Evolutionary conservation across 2,329 filamentous ascomycete genomes (phyloP).

Genomic region (Polychaeton citri): DNA sequence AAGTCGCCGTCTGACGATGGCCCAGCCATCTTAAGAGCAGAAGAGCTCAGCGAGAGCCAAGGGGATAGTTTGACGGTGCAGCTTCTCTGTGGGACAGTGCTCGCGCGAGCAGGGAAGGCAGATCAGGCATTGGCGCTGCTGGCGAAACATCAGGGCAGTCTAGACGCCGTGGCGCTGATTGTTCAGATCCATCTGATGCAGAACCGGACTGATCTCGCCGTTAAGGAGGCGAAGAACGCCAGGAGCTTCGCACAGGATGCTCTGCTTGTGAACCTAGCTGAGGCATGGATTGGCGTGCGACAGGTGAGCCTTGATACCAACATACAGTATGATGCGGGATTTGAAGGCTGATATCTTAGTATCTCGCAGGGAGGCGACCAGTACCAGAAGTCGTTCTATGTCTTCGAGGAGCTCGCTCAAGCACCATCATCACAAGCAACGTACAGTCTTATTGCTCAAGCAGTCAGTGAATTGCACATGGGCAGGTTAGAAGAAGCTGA

Average conservation of each 20-base stretch:
- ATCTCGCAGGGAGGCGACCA: conserved; percentile 85
- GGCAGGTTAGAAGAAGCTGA: conserved; percentile 82
- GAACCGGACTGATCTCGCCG: conserved; percentile 78
- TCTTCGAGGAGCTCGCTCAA: conserved; percentile 90
- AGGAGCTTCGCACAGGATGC: conserved; percentile 93
- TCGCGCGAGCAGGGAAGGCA: conserved; percentile 67
- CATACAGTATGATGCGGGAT: neutral
- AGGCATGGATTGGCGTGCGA: conserved; percentile 86
- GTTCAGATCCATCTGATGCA: conserved; percentile 86
- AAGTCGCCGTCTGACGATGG: conserved; percentile 19
- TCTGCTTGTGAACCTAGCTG: conserved; percentile 81
- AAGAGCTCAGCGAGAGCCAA: conserved; percentile 53
- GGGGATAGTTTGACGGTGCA: conserved; percentile 70
- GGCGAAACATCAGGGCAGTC: conserved; percentile 68
- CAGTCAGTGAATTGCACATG: conserved; percentile 80
- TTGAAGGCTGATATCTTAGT: neutral
- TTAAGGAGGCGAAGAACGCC: conserved; percentile 78
- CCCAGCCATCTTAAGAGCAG: conserved; percentile 41
- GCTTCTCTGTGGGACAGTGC: conserved; percentile 64
- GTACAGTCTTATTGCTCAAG: conserved; percentile 70
- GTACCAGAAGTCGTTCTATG: conserved; percentile 94
- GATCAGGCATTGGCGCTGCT: conserved; percentile 74
- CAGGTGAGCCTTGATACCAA: conserved; percentile 45
- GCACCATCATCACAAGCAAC: conserved; percentile 67
- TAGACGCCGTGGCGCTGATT: conserved; percentile 69